These are phyloP conservation scores for Coniochaeta sp. DNA, from an alignment of 2,329 filamentous ascomycete genomes.

Conservation along the genomic window DNA sequence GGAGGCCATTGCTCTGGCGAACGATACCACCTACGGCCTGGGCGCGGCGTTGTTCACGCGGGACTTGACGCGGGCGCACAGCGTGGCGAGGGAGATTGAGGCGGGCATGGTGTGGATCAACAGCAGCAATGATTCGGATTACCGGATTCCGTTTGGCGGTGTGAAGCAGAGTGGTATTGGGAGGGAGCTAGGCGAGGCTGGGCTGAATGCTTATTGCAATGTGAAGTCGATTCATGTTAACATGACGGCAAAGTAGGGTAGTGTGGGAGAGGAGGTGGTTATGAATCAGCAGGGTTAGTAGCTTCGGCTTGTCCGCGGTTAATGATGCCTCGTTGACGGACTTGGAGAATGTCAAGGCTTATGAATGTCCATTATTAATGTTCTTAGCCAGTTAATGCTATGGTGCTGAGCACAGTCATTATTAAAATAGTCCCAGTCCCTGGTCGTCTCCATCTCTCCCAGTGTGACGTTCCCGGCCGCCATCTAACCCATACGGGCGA, in stretches of 20 bases:
- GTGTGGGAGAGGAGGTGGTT: too few species aligned
- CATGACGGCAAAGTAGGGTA: constrained; percentile 16
- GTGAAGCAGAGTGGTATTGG: constrained; percentile 31
- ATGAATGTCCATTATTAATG: too few species aligned
- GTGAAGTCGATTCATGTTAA: constrained; percentile 29
- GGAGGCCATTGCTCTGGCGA: constrained; percentile 27
- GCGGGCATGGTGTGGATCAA: constrained; percentile 47
- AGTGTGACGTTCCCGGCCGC: too few species aligned
- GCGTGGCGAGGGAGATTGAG: constrained; percentile 46
- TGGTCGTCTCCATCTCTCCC: too few species aligned
- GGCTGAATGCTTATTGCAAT: constrained; percentile 26
- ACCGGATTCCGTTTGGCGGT: constrained; percentile 44
- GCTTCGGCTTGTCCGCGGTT: too few species aligned
- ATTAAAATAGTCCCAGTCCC: too few species aligned
- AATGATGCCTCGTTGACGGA: too few species aligned
- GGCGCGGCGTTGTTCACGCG: constrained; percentile 52
- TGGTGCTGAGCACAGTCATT: too few species aligned
- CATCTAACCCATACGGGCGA: too few species aligned
- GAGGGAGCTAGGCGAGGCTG: constrained; percentile 28
- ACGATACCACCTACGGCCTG: constrained; percentile 48
- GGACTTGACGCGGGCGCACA: constrained; percentile 39
- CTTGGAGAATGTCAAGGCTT: too few species aligned
- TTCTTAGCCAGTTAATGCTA: too few species aligned
- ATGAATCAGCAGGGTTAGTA: too few species aligned
- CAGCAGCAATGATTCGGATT: constrained; percentile 34